Percentiles rank a stretch among this genome's conserved stretches.
phyloP scores from a whole-genome alignment of 352 stramenopile genomes.

The Globisporangium nodosum region DNA sequence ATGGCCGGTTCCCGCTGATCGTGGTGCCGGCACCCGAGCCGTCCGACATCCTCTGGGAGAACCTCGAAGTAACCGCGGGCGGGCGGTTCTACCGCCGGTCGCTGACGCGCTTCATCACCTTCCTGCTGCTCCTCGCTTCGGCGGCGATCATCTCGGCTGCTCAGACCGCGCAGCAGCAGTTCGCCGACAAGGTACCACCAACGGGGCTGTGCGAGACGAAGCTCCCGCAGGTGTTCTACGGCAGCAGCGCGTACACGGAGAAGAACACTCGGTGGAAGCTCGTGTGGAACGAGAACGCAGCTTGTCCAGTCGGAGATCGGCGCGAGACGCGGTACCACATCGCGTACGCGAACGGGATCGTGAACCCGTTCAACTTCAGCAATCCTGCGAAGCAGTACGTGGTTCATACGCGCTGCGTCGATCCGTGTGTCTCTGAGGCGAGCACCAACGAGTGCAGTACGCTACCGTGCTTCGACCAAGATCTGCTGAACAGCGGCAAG shows the following conservation, averaged over 20 bases:
- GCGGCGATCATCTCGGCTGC: slow-evolving; percentile 69
- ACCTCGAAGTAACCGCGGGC: slow-evolving; percentile 58
- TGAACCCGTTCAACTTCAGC: slow-evolving; percentile 36
- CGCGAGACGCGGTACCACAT: slow-evolving; percentile 42
- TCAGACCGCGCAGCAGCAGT: slow-evolving; percentile 59
- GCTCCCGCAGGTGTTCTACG: slow-evolving; percentile 64
- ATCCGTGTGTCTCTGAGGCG: slow-evolving; percentile 60
- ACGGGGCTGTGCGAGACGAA: slow-evolving; percentile 49
- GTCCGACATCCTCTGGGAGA: slow-evolving; percentile 87
- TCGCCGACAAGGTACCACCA: slow-evolving; percentile 61
- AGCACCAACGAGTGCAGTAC: slow-evolving; percentile 47
- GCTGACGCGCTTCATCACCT: slow-evolving; percentile 67
- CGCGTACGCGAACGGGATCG: slow-evolving; percentile 53
- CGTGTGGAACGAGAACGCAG: slow-evolving; percentile 47
- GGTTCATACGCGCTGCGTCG: slow-evolving; percentile 25
- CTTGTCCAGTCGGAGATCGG: slow-evolving; percentile 23
- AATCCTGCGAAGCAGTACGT: too few species aligned
- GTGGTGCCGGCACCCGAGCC: slow-evolving; percentile 63
- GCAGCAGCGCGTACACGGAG: slow-evolving; percentile 18
- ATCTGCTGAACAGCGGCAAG: slow-evolving; percentile 22
- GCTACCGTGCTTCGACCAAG: slow-evolving; percentile 57
- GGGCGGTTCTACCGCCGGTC: slow-evolving; percentile 55
- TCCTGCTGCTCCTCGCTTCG: slow-evolving; percentile 66
- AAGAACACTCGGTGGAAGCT: slow-evolving; percentile 44
- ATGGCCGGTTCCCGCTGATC: slow-evolving; percentile 27